Conservation (phyloP, 2,329 filamentous ascomycete genomes). For the Fusarium sp. region DNA sequence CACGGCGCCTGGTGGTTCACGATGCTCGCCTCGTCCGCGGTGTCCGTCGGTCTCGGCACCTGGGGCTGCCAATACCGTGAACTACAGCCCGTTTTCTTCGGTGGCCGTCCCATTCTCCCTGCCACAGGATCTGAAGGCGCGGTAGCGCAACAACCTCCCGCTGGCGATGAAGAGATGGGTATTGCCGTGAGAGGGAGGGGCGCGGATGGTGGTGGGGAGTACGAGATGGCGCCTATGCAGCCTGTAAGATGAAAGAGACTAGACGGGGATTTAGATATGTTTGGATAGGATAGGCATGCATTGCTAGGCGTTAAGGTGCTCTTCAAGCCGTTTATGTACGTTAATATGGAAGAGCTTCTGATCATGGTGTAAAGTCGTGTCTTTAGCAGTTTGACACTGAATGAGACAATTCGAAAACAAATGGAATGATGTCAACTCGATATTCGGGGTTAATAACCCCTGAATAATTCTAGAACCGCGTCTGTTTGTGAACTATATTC, state of each 20-base stretch:
- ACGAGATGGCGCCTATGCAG: constrained; percentile 71
- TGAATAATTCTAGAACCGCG: background rate
- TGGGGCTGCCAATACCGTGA: constrained; percentile 95
- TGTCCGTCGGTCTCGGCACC: constrained; percentile 75
- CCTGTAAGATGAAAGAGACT: constrained; percentile 41
- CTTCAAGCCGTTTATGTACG: constrained; percentile 26
- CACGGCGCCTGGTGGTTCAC: constrained; percentile 89
- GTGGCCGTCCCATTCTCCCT: constrained; percentile 65
- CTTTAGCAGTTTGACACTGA: background rate
- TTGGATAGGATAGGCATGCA: constrained; percentile 52
- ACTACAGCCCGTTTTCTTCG: constrained; percentile 88
- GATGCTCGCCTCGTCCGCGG: constrained; percentile 62
- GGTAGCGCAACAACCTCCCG: constrained; percentile 38
- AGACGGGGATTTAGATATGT: constrained; percentile 24
- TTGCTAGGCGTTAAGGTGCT: constrained; percentile 53
- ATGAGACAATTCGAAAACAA: background rate
- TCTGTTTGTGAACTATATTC: background rate
- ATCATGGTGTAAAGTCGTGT: background rate
- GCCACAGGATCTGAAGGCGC: constrained; percentile 38
- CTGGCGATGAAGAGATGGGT: constrained; percentile 63
- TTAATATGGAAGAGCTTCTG: constrained; percentile 8
- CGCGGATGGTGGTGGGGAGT: constrained; percentile 69
- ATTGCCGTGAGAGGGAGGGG: constrained; percentile 66
- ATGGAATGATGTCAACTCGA: background rate
- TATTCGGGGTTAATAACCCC: background rate